Evolutionary conservation across 2,329 filamentous ascomycete species (phyloP), one percentile per base, ranked within the genome.

Genomic region (Colletotrichum plurivorum): DNA sequence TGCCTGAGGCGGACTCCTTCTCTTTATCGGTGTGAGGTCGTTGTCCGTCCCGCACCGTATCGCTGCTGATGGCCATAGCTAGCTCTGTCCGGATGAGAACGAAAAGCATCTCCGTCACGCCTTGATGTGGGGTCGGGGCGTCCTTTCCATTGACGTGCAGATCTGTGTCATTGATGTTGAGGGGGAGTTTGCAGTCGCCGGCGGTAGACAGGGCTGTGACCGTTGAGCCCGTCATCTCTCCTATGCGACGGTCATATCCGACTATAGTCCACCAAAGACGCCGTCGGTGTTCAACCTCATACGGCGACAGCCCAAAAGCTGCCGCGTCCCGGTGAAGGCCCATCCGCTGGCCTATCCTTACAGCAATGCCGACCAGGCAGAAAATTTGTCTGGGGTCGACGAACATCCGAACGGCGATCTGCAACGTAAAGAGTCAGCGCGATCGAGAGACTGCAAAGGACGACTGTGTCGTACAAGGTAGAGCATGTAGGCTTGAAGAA

Each of bases 251-350:
- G 76, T 94, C 92, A 72, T 93, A 91, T 27, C 89, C 83, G 15
- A 91, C 84, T 16, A 94, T 83, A 39, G 89, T 88, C 91, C 91
- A 94, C 92, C 91, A 94, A 1, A 94, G 80, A 45, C 92, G 85
- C 57, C 92, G 87, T n/a, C 91, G 87, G 78, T 92, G 87, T 78
- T 94, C 92, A 4, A 88, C 86, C 73, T 94, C 91, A 62, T 90
- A 92, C 39, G 83, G 86, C 4, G 79, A 82, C 3, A 89, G 73
- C 71, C 76, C 73, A 59, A 86, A 86, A 63, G 87, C 83, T 2
- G 81, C 81, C 2, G 87, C 84, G 75, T 94, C 91, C 46, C 84
- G 85, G 71, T 93, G 89, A n/a, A 93, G 82, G 4, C 90, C 90
- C 80, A 94, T 87, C 4, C 90, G 86, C 73, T 92, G 89, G 12